These are phyloP conservation scores for Lanmaoa rubissima DNA, from an alignment of 768 basidiomycete species.

Conservation along the genomic window DNA sequence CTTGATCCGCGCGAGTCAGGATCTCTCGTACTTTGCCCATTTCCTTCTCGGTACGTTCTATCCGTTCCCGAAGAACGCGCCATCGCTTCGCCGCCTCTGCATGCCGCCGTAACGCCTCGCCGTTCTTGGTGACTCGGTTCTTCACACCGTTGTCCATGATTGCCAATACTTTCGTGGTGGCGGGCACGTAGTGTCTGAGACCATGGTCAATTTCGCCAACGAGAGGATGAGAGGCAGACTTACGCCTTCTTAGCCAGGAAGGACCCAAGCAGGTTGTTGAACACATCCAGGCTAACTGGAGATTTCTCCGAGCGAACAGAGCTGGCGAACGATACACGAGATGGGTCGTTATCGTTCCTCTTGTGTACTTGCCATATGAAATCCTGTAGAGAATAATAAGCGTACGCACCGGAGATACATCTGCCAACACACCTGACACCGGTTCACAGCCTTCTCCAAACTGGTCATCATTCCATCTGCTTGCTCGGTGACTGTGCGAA, in stretches of 20 bases:
- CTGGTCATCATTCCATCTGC: conserved; percentile 98
- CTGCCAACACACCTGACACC: conserved; percentile 69
- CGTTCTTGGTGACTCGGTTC: conserved; percentile 94
- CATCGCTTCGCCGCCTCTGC: conserved; percentile 88
- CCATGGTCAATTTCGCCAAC: conserved; percentile 12
- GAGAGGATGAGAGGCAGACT: conserved; percentile 21
- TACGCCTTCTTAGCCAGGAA: conserved; percentile 90
- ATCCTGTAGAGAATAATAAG: conserved; percentile 47
- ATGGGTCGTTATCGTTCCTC: conserved; percentile 47
- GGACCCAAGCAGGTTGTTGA: conserved; percentile 64
- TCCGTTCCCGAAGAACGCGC: conserved; percentile 76
- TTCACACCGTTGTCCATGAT: conserved; percentile 94
- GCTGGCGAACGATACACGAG: conserved; percentile 41
- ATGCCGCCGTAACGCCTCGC: conserved; percentile 87
- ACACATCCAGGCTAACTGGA: conserved; percentile 58
- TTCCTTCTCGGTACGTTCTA: conserved; percentile 75
- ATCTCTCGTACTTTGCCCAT: conserved; percentile 71
- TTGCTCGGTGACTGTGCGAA: conserved; percentile 90
- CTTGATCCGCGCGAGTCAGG: conserved; percentile 47
- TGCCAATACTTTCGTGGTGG: conserved; percentile 85
- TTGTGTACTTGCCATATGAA: conserved; percentile 83
- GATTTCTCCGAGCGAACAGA: conserved; percentile 51
- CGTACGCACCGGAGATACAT: not conserved
- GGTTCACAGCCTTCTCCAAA: conserved; percentile 87
- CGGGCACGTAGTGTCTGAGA: conserved; percentile 88